A percentile compares a stretch with the other conserved stretches of the same genome.
Conservation (phyloP, 768 basidiomycete species). For the Boletus speciosus region DNA sequence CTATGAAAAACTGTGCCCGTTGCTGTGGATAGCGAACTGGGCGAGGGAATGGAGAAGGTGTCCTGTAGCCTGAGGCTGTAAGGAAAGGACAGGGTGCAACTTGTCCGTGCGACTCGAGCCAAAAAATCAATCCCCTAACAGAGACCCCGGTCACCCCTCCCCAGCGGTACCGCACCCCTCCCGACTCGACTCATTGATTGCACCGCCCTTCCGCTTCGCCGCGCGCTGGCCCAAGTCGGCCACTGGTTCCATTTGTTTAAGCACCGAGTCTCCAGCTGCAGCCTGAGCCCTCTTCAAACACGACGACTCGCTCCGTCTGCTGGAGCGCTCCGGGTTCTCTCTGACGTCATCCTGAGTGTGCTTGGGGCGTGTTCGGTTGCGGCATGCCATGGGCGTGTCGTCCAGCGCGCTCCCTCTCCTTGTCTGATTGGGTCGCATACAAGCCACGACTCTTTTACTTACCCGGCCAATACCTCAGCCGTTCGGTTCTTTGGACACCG, state of each 20-base stretch:
- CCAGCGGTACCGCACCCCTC: constrained; percentile 11
- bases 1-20: constrained; percentile 38
- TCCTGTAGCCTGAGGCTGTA: constrained; percentile 39
- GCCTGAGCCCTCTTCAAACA: background rate
- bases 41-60: constrained; percentile 18
- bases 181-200: constrained; percentile 4
- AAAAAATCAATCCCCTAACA: constrained; percentile 28
- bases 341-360: constrained; percentile 6
- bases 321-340: background rate
- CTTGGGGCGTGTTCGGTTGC: constrained; percentile 7
- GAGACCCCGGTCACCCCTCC: constrained; percentile 27
- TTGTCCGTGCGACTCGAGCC: constrained; percentile 31
- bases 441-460: background rate
- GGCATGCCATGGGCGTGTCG: background rate
- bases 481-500: background rate
- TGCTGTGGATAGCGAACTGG: constrained; percentile 37
- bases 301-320: background rate
- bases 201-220: background rate
- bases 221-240: background rate
- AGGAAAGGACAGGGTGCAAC: constrained; percentile 36
- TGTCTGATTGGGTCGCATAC: background rate
- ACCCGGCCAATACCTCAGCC: background rate
- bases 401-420: background rate
- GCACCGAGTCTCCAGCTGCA: background rate
- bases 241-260: too few relatives aligned